phyloP scores from a whole-genome alignment of 495 filamentous ascomycete genomes.

The Zalerion maritima region DNA sequence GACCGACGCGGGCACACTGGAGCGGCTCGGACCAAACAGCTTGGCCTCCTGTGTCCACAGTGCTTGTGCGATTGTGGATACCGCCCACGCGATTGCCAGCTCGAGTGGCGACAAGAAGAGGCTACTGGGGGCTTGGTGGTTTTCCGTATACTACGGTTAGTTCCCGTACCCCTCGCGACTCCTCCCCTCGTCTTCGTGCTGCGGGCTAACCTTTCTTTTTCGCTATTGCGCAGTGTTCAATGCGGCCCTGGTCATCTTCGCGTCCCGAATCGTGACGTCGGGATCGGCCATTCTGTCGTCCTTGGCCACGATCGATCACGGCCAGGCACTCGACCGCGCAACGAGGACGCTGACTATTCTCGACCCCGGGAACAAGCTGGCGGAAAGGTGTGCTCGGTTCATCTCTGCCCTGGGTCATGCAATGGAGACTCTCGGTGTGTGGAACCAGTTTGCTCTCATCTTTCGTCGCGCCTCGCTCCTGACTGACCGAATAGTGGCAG shows the following conservation, averaged over 20 bases:
- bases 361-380: conserved; percentile 17
- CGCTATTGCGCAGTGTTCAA: no score
- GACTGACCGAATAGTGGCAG: no score
- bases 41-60: conserved; percentile 17
- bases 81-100: conserved; percentile 11
- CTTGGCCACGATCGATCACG: conserved; percentile 4
- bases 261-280: conserved; percentile 9
- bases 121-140: conserved; percentile 22
- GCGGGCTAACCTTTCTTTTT: no score
- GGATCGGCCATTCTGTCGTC: conserved; percentile 6
- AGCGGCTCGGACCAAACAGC: conserved; percentile 19
- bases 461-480: no score
- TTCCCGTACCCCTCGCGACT: no score
- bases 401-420: conserved; percentile 13
- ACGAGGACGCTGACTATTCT: conserved; percentile 13
- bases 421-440: conserved; percentile 12
- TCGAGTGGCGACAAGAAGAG: conserved; percentile 7
- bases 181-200: no score
- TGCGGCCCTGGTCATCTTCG: conserved; percentile 18
- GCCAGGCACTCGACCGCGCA: conserved; percentile 14
- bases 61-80: conserved; percentile 16
- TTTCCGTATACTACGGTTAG: conserved; percentile 21
- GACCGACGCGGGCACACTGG: conserved; percentile 8
- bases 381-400: conserved; percentile 20
- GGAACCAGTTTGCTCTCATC: no score